Percentiles rank a stretch among this genome's conserved stretches.
These are phyloP conservation scores for Gaeumannomyces tritici DNA, from an alignment of 2,329 filamentous ascomycete species.

Conservation along the genomic window DNA sequence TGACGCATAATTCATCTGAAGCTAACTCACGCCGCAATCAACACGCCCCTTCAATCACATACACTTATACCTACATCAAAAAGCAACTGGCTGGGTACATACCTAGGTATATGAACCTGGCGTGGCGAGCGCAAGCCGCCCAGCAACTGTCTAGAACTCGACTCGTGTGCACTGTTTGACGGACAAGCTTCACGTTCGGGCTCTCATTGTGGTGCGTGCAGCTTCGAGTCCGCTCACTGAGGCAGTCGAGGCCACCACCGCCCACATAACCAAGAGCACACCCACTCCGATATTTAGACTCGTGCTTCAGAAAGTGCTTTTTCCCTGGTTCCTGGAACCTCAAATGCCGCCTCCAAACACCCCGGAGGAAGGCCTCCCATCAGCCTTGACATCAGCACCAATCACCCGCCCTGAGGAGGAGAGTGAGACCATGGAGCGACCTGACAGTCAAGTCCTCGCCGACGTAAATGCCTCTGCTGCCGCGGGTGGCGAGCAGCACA, in stretches of 20 bases:
- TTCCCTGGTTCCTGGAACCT: background rate
- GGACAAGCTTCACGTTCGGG: background rate
- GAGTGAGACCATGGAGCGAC: background rate
- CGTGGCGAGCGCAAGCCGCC: no score
- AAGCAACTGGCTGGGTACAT: background rate
- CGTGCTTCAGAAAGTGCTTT: background rate
- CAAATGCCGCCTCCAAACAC: conserved; percentile 19
- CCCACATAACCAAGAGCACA: background rate
- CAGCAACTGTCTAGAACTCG: no score
- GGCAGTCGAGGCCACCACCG: background rate
- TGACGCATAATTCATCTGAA: background rate
- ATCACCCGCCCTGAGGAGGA: background rate
- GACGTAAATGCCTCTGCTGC: background rate
- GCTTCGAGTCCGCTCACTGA: background rate
- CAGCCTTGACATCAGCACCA: background rate
- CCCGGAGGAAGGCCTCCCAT: conserved; percentile 10
- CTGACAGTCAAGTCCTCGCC: background rate
- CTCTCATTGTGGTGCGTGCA: background rate
- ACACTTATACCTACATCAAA: no score
- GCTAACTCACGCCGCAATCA: background rate
- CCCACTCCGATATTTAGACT: background rate
- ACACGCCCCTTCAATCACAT: background rate
- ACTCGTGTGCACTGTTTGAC: background rate
- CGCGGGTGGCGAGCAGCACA: background rate
- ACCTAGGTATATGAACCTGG: no score